Evolutionary conservation across 2,329 filamentous ascomycete genomes (phyloP).

Genomic region (Anisogramma anomala): DNA sequence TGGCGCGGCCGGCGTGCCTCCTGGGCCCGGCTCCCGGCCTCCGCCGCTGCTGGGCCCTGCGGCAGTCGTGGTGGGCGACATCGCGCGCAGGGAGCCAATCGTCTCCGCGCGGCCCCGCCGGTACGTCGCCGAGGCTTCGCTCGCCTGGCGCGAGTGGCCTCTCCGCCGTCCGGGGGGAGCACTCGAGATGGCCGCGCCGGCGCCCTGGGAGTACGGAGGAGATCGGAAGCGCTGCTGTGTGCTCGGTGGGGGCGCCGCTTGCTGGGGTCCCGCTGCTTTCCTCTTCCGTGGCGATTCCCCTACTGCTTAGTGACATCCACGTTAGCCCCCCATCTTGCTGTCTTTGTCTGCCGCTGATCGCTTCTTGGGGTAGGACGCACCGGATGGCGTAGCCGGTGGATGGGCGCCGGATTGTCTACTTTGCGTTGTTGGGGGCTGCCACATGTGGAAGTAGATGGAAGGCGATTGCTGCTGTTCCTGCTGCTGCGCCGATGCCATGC

Average conservation of each 20-base stretch:
- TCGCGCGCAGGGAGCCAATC: constrained; percentile 25
- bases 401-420: constrained; percentile 42
- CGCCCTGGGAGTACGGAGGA: constrained; percentile 40
- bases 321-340: constrained; percentile 29
- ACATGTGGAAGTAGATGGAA: constrained; percentile 83
- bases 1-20: constrained; percentile 19
- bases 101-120: constrained; percentile 28
- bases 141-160: constrained; percentile 53
- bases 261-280: constrained; percentile 54
- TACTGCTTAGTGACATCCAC: constrained; percentile 41
- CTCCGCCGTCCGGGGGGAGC: constrained; percentile 42
- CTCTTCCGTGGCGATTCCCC: constrained; percentile 75
- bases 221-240: constrained; percentile 36
- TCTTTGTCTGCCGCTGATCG: constrained; percentile 24
- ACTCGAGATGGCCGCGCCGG: constrained; percentile 38
- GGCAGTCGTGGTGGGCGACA: constrained; percentile 25
- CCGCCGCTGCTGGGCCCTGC: constrained; percentile 25
- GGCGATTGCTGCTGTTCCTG: constrained; percentile 56
- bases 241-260: constrained; percentile 34
- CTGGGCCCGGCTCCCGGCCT: no score
- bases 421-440: constrained; percentile 69
- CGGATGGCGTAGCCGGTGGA: constrained; percentile 62
- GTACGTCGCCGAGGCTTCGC: constrained; percentile 38
- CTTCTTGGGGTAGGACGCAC: constrained; percentile 50
- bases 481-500: constrained; percentile 41